Evolutionary conservation across 495 filamentous ascomycete species (phyloP), one percentile per base, ranked within the genome.

Genomic region (Penicillium argentinense): DNA sequence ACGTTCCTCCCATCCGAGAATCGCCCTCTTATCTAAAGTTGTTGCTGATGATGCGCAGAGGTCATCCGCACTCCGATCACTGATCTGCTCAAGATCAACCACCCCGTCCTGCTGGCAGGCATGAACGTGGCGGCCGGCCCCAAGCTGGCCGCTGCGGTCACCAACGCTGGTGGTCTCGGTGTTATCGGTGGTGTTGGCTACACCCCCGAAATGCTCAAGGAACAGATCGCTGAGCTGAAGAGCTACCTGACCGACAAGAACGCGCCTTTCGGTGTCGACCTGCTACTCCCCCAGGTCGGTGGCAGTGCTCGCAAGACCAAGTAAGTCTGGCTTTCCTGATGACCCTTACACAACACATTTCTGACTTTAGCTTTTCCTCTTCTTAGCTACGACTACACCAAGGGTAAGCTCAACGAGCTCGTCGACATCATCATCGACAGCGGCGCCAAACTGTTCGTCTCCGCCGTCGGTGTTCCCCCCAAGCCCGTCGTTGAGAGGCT

Each of bases 121-220:
- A 98, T 98, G 93, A 97, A 97, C 78, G 95, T 97, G 48, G 95
- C 93, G 38, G 95, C 93, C 39, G 93, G 93, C 37, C 95, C 95
- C 36, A 95, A 91, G 79, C 84, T 98, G 63, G 95, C 93, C 30
- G 93, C 93, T 14, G 93, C 93, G 8, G 93, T 98, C 57, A 95
- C 93, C 47, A 96, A 98, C 72, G 93, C 93, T 23, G 93, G 93
- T 53, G 93, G 93, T 62, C 75, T 98, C 49, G 93, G 93, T 72
- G 93, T 98, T 51, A 88, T 98, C 64, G 93, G 93, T 57, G 93
- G 93, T 62, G 83, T 98, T 56, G 90, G 88, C 54, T 98, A 98
- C 76, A 96, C 89, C 27, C 93, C 93, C 51, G 89, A 95, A 16
- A 97, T 97, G 93, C 81, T 97, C 42, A 80, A 80, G 22, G 93